Evolutionary conservation across 208 protist genomes (phyloP).

Genomic region (Sergeia podlipaevii): DNA sequence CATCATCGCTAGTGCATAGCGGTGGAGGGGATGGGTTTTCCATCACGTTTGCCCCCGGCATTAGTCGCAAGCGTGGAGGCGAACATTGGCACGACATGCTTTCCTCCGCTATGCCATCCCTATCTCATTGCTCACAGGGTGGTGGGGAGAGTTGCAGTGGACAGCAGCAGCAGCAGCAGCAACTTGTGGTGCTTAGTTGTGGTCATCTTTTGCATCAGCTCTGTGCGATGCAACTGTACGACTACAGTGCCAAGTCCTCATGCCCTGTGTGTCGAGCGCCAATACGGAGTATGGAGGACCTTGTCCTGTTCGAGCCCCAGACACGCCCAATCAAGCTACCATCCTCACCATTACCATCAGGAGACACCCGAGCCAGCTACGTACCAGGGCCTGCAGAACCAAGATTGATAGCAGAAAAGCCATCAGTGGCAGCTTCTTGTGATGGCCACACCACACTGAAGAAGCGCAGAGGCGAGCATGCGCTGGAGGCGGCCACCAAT

Average conservation of each 20-base stretch:
- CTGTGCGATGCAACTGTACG: slow-evolving; percentile 66
- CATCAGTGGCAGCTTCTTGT: no score
- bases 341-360: not conserved
- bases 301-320: slow-evolving; percentile 48
- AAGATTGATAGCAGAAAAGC: no score
- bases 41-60: slow-evolving; percentile 39
- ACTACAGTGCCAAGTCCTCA: slow-evolving; percentile 25
- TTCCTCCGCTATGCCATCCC: no score
- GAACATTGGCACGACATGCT: not conserved
- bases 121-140: no score
- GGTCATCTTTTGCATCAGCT: slow-evolving; percentile 75
- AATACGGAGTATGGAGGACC: slow-evolving; percentile 16
- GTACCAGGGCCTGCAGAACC: no score
- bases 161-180: not conserved
- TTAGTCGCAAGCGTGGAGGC: slow-evolving; percentile 10
- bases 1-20: not conserved
- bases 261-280: slow-evolving; percentile 74
- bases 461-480: not conserved
- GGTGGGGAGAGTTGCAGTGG: slow-evolving; percentile 10
- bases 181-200: slow-evolving; percentile 20
- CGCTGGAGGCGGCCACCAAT: no score
- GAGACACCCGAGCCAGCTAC: no score
- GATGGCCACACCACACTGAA: no score
- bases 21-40: slow-evolving; percentile 18
- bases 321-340: slow-evolving; percentile 10